Evolutionary conservation across 305 asterid species (phyloP).

Genomic region (Solanum hybrid): DNA sequence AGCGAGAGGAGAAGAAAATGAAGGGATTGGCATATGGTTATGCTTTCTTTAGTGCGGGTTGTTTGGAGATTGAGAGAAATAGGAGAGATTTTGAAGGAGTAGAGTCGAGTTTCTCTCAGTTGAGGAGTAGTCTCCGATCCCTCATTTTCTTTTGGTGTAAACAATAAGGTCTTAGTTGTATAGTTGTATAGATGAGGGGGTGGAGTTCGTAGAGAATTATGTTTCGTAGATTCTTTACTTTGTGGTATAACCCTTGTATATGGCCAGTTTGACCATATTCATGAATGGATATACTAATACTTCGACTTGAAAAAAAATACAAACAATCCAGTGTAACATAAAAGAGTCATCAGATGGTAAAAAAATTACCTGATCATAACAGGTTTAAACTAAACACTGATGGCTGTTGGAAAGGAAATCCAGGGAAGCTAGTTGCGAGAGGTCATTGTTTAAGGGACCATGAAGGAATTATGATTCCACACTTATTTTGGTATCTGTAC

Average conservation of each 20-base stretch:
- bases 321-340: background rate
- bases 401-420: background rate
- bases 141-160: background rate
- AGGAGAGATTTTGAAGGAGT: background rate
- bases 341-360: background rate
- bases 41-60: background rate
- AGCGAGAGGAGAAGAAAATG: background rate
- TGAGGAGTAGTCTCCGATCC: background rate
- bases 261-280: background rate
- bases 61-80: background rate
- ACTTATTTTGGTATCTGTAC: background rate
- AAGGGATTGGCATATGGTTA: background rate
- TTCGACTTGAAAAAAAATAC: background rate
- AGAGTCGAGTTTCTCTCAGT: background rate
- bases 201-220: background rate
- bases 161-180: background rate
- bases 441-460: background rate
- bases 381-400: background rate
- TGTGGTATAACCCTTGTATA: background rate
- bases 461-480: background rate
- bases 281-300: background rate
- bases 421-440: background rate
- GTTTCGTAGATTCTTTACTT: background rate
- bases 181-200: background rate
- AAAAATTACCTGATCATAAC: background rate